Evolutionary conservation across 2,329 filamentous ascomycete genomes (phyloP).

Genomic region (Fusarium virguliforme): DNA sequence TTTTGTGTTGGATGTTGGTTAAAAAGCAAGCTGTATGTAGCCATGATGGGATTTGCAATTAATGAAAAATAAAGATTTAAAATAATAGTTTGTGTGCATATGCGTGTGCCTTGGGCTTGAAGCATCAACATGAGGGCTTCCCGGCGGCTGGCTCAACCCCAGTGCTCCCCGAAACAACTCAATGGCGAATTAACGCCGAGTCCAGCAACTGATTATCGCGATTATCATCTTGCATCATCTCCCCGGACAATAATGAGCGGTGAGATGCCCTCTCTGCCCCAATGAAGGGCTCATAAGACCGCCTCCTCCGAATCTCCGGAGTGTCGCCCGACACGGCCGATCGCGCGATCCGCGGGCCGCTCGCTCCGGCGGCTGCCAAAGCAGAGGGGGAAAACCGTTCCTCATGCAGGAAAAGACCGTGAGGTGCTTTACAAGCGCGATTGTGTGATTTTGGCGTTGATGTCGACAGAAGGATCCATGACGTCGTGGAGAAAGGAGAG

Average conservation of each 20-base stretch:
- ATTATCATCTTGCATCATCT: conserved; percentile 23
- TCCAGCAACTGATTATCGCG: conserved; percentile 2
- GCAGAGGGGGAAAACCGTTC: conserved; percentile 5
- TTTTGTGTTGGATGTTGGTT: conserved; percentile 22
- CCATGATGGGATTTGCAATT: conserved; percentile 11
- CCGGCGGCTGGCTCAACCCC: background rate
- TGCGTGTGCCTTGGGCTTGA: background rate
- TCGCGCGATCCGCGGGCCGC: conserved; percentile 33
- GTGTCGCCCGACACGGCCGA: conserved; percentile 40
- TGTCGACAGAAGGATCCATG: conserved; percentile 44
- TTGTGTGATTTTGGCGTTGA: conserved; percentile 53
- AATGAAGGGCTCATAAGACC: background rate
- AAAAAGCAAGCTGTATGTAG: conserved; percentile 17
- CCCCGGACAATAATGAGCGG: conserved; percentile 13
- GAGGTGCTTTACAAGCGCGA: conserved; percentile 21
- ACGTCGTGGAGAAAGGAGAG: conserved; percentile 28
- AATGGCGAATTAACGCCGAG: background rate
- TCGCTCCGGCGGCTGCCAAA: conserved; percentile 22
- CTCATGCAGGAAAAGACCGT: conserved; percentile 9
- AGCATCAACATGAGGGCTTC: background rate
- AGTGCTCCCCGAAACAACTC: background rate
- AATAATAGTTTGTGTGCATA: background rate
- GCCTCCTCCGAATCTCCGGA: conserved; percentile 23
- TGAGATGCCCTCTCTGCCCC: background rate
- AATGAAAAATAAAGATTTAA: conserved; percentile 26